These are phyloP conservation scores for Candida albicans DNA, from an alignment of 1,139 yeast genomes.

Conservation along the genomic window DNA sequence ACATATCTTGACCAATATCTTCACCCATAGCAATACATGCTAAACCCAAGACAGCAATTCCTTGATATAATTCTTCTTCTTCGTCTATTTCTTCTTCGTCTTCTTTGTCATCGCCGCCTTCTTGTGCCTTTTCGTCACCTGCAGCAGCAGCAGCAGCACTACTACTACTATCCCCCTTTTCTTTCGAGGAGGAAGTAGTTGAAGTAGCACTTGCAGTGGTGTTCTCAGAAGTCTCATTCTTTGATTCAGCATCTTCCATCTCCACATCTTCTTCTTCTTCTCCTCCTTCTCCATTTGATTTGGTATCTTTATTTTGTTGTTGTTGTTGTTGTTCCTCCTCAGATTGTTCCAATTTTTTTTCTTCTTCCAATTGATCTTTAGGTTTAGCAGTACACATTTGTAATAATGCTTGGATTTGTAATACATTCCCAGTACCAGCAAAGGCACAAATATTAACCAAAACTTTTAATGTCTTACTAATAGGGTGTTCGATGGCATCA, in stretches of 20 bases:
- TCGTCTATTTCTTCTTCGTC: slow-evolving; percentile 36
- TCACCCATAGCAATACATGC: slow-evolving; percentile 98
- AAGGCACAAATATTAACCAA: slow-evolving; percentile 91
- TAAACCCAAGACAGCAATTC: slow-evolving; percentile 90
- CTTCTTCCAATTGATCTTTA: slow-evolving; percentile 33
- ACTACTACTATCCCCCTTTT: not conserved
- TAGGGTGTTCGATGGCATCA: slow-evolving; percentile 94
- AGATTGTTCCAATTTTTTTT: slow-evolving; percentile 36
- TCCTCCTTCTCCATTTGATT: slow-evolving; percentile 19
- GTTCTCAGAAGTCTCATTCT: slow-evolving; percentile 7
- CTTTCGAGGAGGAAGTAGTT: no score
- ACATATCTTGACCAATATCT: slow-evolving; percentile 97
- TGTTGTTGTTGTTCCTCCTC: slow-evolving; percentile 46
- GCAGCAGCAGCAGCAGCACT: no score
- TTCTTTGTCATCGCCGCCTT: slow-evolving; percentile 22
- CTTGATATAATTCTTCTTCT: slow-evolving; percentile 71
- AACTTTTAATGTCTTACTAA: slow-evolving; percentile 85
- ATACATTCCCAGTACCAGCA: slow-evolving; percentile 97
- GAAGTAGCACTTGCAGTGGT: slow-evolving; percentile 15
- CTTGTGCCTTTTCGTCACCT: slow-evolving; percentile 20
- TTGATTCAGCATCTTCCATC: slow-evolving; percentile 20
- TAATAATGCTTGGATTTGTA: slow-evolving; percentile 87
- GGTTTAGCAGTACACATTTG: slow-evolving; percentile 79
- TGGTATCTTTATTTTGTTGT: slow-evolving; percentile 20
- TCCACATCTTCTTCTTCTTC: slow-evolving; percentile 24